Percentiles rank a stretch among this genome's conserved stretches.
phyloP scores from a whole-genome alignment of 305 asterid species.

The Fraxinus albicans region DNA sequence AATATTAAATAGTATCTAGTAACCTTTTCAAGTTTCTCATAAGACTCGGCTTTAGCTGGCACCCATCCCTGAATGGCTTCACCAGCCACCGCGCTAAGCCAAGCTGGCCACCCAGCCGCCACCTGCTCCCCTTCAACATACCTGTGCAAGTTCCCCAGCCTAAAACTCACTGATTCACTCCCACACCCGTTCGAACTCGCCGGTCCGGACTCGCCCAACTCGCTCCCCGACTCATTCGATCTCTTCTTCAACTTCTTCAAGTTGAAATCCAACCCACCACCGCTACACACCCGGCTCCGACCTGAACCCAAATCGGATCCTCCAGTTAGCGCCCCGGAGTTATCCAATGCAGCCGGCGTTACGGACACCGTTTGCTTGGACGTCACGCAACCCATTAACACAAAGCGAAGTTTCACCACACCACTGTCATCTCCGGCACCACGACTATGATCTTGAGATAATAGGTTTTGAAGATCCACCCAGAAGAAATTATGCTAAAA shows the following conservation, averaged over 20 bases:
- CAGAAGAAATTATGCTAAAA: constrained; percentile 41
- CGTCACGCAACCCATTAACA: constrained; percentile 87
- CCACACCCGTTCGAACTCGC: constrained; percentile 68
- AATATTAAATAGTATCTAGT: neutral
- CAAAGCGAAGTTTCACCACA: constrained; percentile 28
- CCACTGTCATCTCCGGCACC: constrained; percentile 19
- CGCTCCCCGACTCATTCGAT: constrained; percentile 66
- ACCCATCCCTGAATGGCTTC: constrained; percentile 99
- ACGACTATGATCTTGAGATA: neutral
- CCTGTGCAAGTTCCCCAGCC: constrained; percentile 79
- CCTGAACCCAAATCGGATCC: constrained; percentile 59
- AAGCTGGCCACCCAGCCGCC: constrained; percentile 99
- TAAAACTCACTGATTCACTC: constrained; percentile 81
- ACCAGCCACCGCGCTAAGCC: constrained; percentile 98
- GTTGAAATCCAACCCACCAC: constrained; percentile 67
- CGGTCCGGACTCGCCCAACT: constrained; percentile 74
- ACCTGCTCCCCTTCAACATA: constrained; percentile 86
- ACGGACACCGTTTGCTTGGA: constrained; percentile 83
- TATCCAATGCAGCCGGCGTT: constrained; percentile 80
- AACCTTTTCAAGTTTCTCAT: constrained; percentile 95
- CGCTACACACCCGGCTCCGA: constrained; percentile 63
- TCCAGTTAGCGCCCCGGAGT: constrained; percentile 62
- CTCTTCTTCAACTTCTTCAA: constrained; percentile 87
- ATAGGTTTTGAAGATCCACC: constrained; percentile 22
- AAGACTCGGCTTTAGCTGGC: constrained; percentile 79